phyloP scores from a whole-genome alignment of 169 alveolate genomes.

The Plasmodium adleri region DNA sequence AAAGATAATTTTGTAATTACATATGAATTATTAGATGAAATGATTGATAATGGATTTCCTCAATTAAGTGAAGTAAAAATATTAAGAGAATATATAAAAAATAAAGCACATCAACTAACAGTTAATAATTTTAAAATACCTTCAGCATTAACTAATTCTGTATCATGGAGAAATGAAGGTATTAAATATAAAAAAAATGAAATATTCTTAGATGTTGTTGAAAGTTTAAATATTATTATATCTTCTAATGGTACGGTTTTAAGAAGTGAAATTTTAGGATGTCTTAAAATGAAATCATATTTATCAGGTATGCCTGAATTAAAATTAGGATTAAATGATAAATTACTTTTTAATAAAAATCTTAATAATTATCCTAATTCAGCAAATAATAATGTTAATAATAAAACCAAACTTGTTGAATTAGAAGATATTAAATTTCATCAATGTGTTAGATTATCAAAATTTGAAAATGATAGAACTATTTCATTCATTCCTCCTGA shows the following conservation, averaged over 20 bases:
- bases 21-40: slow-evolving; percentile 98
- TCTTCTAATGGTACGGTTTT: slow-evolving; percentile 93
- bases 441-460: slow-evolving; percentile 94
- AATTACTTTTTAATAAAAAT: slow-evolving; percentile 86
- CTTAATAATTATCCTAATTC: slow-evolving; percentile 37
- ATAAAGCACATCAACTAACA: slow-evolving; percentile 89
- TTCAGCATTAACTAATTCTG: slow-evolving; percentile 95
- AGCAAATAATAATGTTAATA: slow-evolving; percentile 65
- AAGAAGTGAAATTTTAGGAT: slow-evolving; percentile 97
- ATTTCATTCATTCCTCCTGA: slow-evolving; percentile 99
- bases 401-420: slow-evolving; percentile 92
- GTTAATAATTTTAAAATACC: slow-evolving; percentile 90
- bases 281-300: slow-evolving; percentile 95
- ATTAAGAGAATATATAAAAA: slow-evolving; percentile 87
- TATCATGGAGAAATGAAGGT: slow-evolving; percentile 97
- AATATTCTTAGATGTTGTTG: slow-evolving; percentile 99
- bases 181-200: slow-evolving; percentile 98
- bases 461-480: slow-evolving; percentile 93
- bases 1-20: slow-evolving; percentile 99
- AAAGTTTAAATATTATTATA: slow-evolving; percentile 94
- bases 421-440: slow-evolving; percentile 99
- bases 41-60: slow-evolving; percentile 99
- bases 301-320: slow-evolving; percentile 99
- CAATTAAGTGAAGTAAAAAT: slow-evolving; percentile 92
- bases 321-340: slow-evolving; percentile 98